Evolutionary conservation across 73 alveolate species (phyloP), one percentile per base, ranked within the genome.

Genomic region (Breviolum minutum): DNA sequence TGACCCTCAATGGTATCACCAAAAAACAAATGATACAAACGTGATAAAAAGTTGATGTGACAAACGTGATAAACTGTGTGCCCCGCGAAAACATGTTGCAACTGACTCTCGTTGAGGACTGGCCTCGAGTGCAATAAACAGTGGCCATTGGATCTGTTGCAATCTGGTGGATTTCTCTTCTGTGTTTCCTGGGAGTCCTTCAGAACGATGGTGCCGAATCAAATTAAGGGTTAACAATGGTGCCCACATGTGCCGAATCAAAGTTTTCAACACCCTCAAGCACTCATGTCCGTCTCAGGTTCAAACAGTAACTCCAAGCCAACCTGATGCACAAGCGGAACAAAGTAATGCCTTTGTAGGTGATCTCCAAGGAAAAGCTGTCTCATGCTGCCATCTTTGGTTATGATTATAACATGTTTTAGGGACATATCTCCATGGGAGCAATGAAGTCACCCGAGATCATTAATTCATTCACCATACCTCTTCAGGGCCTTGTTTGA

Each of bases 21-120:
- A 68, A 68, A 6, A 6, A 68, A 4, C 77, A 68, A 68, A 68
- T 22, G n/a, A 68, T 68, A 14, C 24, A 68, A 68, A 1, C 77
- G 8, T 2, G 24, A 6, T 4, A 14, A 68, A 68, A 22, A 22
- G 77, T 68, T 14, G 77, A 17, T 68, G 17, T 22, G 24, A 17
- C 77, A 14, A 14, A 40, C 54, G 3, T 40, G 54, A 40, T 40
- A 40, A 40, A 40, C 54, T 40, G 54, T 40, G 86, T n/a, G 22
- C 73, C 74, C 85, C 3, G 96, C 96, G 22, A 91, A 40, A 80
- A 91, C 97, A 60, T 73, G 90, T 89, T 91, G 97, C 40, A 91
- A 40, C 61, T 91, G 97, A 54, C 97, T 91, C 80, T 91, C 97
- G 54, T 91, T 91, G 48, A 91, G 64, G 12, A 74, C 89, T 4